Conservation (phyloP, 257 asterid species). For the Ocimum tenuiflorum region DNA sequence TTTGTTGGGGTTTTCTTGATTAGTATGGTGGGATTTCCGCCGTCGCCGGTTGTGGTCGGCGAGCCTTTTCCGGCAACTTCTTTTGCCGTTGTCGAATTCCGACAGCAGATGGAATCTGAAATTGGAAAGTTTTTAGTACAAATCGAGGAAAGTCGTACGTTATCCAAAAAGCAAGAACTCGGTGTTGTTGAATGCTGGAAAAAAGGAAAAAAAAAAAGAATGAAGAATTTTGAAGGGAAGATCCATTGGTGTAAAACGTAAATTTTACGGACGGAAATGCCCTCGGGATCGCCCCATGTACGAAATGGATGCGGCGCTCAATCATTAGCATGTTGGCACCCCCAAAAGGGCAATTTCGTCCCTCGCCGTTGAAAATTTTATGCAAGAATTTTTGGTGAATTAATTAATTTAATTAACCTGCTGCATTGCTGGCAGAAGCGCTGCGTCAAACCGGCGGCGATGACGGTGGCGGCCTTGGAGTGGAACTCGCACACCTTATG, state of each 20-base stretch:
- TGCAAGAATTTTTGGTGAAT: too few species aligned
- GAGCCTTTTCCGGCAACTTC: slow-evolving; percentile 91
- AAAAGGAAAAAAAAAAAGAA: background rate
- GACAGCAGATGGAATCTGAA: slow-evolving; percentile 78
- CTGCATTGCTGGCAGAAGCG: slow-evolving; percentile 99
- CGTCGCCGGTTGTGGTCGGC: slow-evolving; percentile 95
- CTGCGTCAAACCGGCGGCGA: slow-evolving; percentile 90
- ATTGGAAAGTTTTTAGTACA: background rate
- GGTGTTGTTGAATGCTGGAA: background rate
- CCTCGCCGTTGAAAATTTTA: background rate
- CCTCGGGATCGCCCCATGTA: slow-evolving; percentile 71
- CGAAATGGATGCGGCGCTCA: slow-evolving; percentile 23
- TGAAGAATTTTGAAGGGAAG: background rate
- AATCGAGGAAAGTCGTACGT: slow-evolving; percentile 4
- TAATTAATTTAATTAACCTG: slow-evolving; percentile 41
- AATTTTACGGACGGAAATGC: slow-evolving; percentile 48
- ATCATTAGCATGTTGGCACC: slow-evolving; percentile 27
- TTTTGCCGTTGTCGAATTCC: slow-evolving; percentile 88
- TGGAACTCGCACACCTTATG: slow-evolving; percentile 98
- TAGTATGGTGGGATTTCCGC: slow-evolving; percentile 65
- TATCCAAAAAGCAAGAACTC: slow-evolving; percentile 11
- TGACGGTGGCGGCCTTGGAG: slow-evolving; percentile 86
- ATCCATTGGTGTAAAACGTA: slow-evolving; percentile 28
- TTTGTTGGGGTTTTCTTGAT: slow-evolving; percentile 40
- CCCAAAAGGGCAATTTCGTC: slow-evolving; percentile 25